Percentiles rank a stretch among this genome's conserved stretches.
Evolutionary conservation across 495 filamentous ascomycete species (phyloP).

Genomic region (Penicillium dipodomyicola): DNA sequence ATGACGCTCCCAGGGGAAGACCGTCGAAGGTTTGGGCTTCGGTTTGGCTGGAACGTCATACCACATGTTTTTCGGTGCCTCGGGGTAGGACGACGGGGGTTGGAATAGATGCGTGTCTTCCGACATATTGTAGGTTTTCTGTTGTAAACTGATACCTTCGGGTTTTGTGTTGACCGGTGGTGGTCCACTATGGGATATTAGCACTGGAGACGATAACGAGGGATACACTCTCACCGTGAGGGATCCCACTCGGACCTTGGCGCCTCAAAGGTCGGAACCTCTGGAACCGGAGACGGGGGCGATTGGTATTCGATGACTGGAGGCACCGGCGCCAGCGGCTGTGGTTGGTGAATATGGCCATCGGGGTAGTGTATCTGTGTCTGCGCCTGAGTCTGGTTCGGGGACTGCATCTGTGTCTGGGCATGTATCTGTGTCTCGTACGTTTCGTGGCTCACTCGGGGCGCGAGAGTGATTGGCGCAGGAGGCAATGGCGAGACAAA

Average conservation of each 20-base stretch:
- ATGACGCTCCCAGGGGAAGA: constrained; percentile 84
- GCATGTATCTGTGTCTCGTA: constrained; percentile 5
- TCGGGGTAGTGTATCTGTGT: constrained; percentile 11
- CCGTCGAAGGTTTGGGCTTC: constrained; percentile 54
- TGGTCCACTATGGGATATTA: constrained; percentile 55
- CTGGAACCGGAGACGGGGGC: constrained; percentile 41
- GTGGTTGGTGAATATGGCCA: constrained; percentile 27
- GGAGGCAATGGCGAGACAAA: constrained; percentile 28
- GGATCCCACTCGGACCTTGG: constrained; percentile 67
- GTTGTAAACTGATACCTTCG: constrained; percentile 74
- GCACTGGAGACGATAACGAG: constrained; percentile 6
- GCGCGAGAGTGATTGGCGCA: constrained; percentile 12
- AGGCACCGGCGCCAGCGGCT: constrained; percentile 40
- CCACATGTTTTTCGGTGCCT: constrained; percentile 81
- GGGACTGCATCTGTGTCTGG: constrained; percentile 7
- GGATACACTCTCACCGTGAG: constrained; percentile 48
- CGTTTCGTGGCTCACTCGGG: constrained; percentile 12
- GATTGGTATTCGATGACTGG: constrained; percentile 27
- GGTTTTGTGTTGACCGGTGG: constrained; percentile 72
- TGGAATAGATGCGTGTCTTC: constrained; percentile 66
- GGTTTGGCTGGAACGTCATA: constrained; percentile 70
- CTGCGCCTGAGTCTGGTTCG: constrained; percentile 9
- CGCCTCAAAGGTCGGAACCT: constrained; percentile 41
- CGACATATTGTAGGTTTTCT: constrained; percentile 73
- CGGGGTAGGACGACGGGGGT: constrained; percentile 70